Evolutionary conservation across 2,329 filamentous ascomycete genomes (phyloP).

Genomic region (Colletotrichum eleusines): DNA sequence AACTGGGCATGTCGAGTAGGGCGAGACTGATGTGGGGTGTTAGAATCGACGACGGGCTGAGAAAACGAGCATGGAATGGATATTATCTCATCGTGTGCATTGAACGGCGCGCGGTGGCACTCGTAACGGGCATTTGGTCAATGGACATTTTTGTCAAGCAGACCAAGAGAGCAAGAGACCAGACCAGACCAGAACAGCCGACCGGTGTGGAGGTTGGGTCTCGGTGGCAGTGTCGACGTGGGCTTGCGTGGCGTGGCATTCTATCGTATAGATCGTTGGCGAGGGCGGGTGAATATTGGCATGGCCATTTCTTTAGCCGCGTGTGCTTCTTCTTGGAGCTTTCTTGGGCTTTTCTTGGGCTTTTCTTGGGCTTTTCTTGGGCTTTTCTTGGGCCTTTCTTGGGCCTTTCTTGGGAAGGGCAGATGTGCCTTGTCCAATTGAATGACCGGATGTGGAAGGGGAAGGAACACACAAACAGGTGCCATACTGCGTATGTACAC

Average conservation of each 20-base stretch:
- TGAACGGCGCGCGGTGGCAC: background rate
- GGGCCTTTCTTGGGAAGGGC: constrained; percentile 4
- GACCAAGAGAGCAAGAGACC: background rate
- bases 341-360: constrained; percentile 25
- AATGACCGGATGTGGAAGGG: constrained; percentile 1
- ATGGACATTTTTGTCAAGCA: background rate
- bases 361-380: constrained; percentile 26
- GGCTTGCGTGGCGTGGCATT: constrained; percentile 30
- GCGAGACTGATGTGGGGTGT: constrained; percentile 13
- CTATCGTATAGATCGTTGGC: constrained; percentile 11
- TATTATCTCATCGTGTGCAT: constrained; percentile 16
- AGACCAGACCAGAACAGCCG: background rate
- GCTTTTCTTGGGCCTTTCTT: too few relatives aligned
- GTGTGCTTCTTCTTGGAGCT: constrained; percentile 36
- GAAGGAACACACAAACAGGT: background rate
- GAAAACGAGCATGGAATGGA: constrained; percentile 6
- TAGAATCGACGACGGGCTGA: constrained; percentile 25
- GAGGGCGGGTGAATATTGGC: constrained; percentile 35
- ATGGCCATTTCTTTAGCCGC: constrained; percentile 32
- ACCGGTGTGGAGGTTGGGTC: constrained; percentile 23
- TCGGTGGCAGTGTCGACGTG: constrained; percentile 37
- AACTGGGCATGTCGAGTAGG: constrained; percentile 27
- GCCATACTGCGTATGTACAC: too few relatives aligned
- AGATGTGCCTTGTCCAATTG: constrained; percentile 28
- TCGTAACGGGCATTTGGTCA: background rate